Conservation (phyloP, 345 rosid genomes). For the Brassica incana region DNA sequence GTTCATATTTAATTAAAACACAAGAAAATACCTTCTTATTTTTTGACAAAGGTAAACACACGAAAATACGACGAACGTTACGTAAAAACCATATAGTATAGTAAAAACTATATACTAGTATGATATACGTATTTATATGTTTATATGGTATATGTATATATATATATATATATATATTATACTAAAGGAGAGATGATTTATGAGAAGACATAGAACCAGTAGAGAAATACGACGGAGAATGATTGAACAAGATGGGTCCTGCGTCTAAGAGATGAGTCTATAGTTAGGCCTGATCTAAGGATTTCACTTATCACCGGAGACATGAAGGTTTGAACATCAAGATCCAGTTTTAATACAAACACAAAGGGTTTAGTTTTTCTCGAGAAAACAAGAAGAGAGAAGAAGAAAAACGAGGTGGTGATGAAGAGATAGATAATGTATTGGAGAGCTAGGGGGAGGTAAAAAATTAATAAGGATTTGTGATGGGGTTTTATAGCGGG, state of each 20-base stretch:
- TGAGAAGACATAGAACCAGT: constrained; percentile 96
- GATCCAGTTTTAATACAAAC: constrained; percentile 25
- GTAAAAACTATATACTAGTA: background rate
- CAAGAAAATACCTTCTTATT: background rate
- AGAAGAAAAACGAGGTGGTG: background rate
- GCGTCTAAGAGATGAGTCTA: constrained; percentile 75
- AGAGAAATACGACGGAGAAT: constrained; percentile 94
- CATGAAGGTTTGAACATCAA: constrained; percentile 45
- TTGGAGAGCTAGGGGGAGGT: constrained; percentile 31
- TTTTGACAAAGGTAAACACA: background rate
- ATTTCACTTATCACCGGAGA: constrained; percentile 46
- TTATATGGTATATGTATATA: background rate
- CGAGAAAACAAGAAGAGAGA: background rate
- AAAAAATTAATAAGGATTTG: background rate
- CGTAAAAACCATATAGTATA: background rate
- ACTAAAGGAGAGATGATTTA: constrained; percentile 37
- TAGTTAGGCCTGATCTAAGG: constrained; percentile 41
- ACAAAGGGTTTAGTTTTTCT: background rate
- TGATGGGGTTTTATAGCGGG: constrained; percentile 27
- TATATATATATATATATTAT: background rate
- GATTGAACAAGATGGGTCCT: constrained; percentile 98
- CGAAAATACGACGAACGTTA: background rate
- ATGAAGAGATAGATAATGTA: constrained; percentile 14
- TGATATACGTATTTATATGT: background rate
- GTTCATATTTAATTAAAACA: constrained; percentile 19